These are phyloP conservation scores for Scheffersomyces segobiensis DNA, from an alignment of 1,139 yeast species.

Conservation along the genomic window DNA sequence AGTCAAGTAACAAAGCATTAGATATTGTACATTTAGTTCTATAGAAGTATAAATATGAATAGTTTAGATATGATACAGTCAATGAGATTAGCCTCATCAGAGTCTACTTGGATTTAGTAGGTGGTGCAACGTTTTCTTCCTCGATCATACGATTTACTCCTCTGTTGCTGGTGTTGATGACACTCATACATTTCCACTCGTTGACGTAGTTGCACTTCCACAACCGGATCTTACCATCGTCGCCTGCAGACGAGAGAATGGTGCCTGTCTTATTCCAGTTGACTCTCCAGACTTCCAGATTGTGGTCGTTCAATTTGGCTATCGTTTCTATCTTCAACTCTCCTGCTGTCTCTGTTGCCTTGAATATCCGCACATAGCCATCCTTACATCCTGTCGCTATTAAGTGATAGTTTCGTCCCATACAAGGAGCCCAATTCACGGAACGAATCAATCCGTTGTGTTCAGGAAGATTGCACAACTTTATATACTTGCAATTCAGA, in stretches of 20 bases:
- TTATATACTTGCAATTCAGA: conserved; percentile 27
- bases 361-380: conserved; percentile 85
- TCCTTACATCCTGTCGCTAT: conserved; percentile 96
- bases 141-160: not conserved
- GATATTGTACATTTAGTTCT: not conserved
- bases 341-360: conserved; percentile 48
- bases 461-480: conserved; percentile 57
- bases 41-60: not conserved
- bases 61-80: not conserved
- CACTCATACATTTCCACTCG: conserved; percentile 91
- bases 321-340: conserved; percentile 38
- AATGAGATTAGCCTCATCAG: not conserved
- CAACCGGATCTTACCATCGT: conserved; percentile 86
- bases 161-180: conserved; percentile 65
- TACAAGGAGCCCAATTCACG: conserved; percentile 95
- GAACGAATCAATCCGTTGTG: conserved; percentile 87
- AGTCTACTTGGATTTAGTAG: not conserved
- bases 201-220: conserved; percentile 89
- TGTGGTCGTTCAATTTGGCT: conserved; percentile 63
- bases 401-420: conserved; percentile 86
- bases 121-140: not conserved
- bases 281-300: conserved; percentile 93
- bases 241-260: conserved; percentile 89
- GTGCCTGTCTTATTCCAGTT: conserved; percentile 96
- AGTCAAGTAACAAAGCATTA: not conserved